Evolutionary conservation across 225 moss, liverwort and hornwort species (phyloP).

Genomic region (Straminergon stramineum): DNA sequence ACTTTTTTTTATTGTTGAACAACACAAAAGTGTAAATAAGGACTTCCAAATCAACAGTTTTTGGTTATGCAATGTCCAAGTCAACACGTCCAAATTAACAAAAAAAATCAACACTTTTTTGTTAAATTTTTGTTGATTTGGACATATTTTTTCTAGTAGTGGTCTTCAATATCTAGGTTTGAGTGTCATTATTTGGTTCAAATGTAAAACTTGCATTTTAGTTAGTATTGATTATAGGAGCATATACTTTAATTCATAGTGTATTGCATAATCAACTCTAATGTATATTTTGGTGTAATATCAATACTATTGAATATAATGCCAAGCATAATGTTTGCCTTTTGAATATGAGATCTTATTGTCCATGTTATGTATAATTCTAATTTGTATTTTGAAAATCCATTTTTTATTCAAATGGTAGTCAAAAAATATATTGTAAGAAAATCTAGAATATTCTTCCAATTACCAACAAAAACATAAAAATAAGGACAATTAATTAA

Average conservation of each 20-base stretch:
- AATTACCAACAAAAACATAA: fast-evolving
- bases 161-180: not conserved
- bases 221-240: fast-evolving
- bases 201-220: not conserved
- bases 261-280: not conserved
- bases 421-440: too few species aligned
- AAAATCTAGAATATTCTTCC: not conserved
- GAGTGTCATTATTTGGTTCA: fast-evolving
- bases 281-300: not conserved
- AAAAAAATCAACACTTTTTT: too few species aligned
- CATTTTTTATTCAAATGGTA: not conserved
- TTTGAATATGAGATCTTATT: not conserved
- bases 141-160: too few species aligned
- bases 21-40: too few species aligned
- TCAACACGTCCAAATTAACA: too few species aligned
- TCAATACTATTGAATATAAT: not conserved
- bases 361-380: not conserved
- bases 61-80: too few species aligned
- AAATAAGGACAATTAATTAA: not conserved
- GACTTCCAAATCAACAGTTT: too few species aligned
- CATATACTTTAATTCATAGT: not conserved
- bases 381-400: not conserved
- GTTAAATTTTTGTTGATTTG: too few species aligned
- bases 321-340: fast-evolving
- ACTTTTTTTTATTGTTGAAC: too few species aligned